phyloP scores from a whole-genome alignment of 257 asterid species.

The Solanum etuberosum region DNA sequence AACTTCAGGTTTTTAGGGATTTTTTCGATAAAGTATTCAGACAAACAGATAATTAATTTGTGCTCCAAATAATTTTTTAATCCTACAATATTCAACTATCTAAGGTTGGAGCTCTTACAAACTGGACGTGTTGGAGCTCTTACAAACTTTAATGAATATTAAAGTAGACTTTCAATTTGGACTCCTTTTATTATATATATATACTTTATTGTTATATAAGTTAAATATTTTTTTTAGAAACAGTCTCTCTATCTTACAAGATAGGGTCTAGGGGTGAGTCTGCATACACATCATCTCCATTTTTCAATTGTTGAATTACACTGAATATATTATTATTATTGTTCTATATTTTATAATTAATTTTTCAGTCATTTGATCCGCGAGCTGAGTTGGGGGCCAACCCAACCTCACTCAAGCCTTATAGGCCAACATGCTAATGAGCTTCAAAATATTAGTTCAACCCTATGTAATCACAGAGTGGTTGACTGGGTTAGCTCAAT shows the following conservation, averaged over 20 bases:
- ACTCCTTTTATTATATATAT: not conserved
- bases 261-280: too few species aligned
- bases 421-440: not conserved
- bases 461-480: not conserved
- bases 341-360: not conserved
- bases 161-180: not conserved
- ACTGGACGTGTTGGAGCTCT: not conserved
- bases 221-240: not conserved
- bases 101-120: too few species aligned
- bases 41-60: too few species aligned
- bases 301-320: not conserved
- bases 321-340: not conserved
- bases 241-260: rapidly evolving
- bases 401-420: not conserved
- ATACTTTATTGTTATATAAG: not conserved
- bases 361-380: not conserved
- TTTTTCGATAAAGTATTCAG: too few species aligned
- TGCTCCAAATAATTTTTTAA: too few species aligned
- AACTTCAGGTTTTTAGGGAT: too few species aligned
- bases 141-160: not conserved
- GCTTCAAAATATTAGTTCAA: not conserved
- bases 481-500: not conserved
- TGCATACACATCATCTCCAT: not conserved
- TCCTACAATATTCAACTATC: too few species aligned
- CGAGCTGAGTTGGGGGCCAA: not conserved